Evolutionary conservation across 805 yeast genomes (phyloP).

Genomic region (Starmera quercuum): DNA sequence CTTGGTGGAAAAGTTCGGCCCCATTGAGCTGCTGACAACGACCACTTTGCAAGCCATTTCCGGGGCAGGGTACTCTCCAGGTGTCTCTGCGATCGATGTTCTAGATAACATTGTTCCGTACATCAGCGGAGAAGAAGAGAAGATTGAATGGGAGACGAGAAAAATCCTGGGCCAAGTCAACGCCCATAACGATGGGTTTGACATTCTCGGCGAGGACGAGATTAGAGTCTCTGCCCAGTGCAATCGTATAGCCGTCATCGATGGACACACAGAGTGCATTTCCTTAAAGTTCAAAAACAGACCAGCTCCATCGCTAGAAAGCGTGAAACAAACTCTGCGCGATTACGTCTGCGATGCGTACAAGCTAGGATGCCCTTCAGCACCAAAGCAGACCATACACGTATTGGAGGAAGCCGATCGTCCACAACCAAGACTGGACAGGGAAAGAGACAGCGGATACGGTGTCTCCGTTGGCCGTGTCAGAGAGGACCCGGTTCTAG

Average conservation of each 20-base stretch:
- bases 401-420: conserved; percentile 87
- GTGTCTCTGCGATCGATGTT: conserved; percentile 91
- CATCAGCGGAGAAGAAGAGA: conserved; percentile 96
- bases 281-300: conserved; percentile 73
- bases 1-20: conserved; percentile 84
- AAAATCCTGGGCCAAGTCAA: conserved; percentile 75
- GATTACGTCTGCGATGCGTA: conserved; percentile 81
- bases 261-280: conserved; percentile 96
- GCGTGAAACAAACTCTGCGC: conserved; percentile 61
- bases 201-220: conserved; percentile 55
- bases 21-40: conserved; percentile 76
- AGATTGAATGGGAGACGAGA: conserved; percentile 97
- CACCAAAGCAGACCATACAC: conserved; percentile 88
- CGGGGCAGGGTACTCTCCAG: conserved; percentile 98
- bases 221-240: conserved; percentile 92
- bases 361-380: conserved; percentile 76
- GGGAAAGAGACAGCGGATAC: conserved; percentile 90
- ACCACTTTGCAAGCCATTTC: conserved; percentile 96
- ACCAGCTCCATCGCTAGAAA: conserved; percentile 80
- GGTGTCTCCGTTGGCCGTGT: conserved; percentile 94
- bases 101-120: conserved; percentile 92
- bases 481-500: conserved; percentile 89
- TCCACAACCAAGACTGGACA: conserved; percentile 96
- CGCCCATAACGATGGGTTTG: conserved; percentile 44
- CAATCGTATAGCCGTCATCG: conserved; percentile 93